Evolutionary conservation across 2,329 filamentous ascomycete species (phyloP).

Genomic region (Fusarium cicatricum): DNA sequence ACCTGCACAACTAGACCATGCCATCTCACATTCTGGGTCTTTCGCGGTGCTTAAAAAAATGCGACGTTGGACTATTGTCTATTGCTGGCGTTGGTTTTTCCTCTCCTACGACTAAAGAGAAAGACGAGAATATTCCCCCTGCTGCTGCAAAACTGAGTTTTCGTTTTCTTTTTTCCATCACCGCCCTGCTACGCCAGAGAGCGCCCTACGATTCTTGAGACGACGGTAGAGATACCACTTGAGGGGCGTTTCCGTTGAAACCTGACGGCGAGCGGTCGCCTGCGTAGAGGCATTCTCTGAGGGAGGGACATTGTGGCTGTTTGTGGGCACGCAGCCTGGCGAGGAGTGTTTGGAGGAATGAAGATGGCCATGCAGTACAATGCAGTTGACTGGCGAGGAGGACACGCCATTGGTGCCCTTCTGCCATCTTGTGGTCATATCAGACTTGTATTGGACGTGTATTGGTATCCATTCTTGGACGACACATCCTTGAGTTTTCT

Average conservation of each 20-base stretch:
- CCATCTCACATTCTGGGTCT: conserved; percentile 43
- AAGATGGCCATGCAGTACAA: conserved; percentile 34
- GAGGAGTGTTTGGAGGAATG: conserved; percentile 32
- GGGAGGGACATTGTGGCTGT: conserved; percentile 29
- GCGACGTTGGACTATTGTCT: conserved; percentile 57
- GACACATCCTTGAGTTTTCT: conserved; percentile 49
- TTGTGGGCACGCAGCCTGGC: conserved; percentile 33
- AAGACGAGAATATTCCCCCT: conserved; percentile 54
- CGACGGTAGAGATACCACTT: conserved; percentile 42
- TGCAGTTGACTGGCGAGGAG: conserved; percentile 32
- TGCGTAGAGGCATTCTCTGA: conserved; percentile 32
- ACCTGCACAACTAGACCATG: conserved; percentile 55
- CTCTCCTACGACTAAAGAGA: conserved; percentile 53
- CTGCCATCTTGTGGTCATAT: conserved; percentile 31
- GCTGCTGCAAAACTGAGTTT: conserved; percentile 50
- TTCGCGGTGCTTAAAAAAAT: conserved; percentile 47
- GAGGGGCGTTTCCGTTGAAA: conserved; percentile 18
- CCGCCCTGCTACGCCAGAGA: conserved; percentile 40
- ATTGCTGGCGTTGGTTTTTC: conserved; percentile 60
- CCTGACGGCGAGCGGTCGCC: conserved; percentile 25
- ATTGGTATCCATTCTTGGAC: conserved; percentile 44
- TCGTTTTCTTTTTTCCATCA: conserved; percentile 49
- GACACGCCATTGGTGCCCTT: conserved; percentile 12
- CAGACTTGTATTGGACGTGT: conserved; percentile 34
- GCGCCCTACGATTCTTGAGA: conserved; percentile 43